Evolutionary conservation across 306 rosid genomes (phyloP), one percentile per base, ranked within the genome.

Genomic region (Vigna reflexopilosa): DNA sequence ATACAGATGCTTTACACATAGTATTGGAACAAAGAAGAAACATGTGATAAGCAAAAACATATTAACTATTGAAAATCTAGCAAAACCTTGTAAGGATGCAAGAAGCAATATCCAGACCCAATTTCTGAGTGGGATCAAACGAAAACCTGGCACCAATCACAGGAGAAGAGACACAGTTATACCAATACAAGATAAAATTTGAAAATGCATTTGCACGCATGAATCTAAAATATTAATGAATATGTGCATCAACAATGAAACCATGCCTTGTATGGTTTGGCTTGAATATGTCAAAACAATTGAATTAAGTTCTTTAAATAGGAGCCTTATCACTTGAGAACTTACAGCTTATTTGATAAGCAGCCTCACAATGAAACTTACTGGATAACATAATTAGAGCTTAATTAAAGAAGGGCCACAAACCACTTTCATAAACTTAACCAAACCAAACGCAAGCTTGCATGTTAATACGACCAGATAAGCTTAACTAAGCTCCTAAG

Each of bases 61-160:
- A 45, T 69, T 40, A 68, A 32, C 13, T 32, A 56, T 73, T 36
- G 30, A 48, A 20, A 74, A 71, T 42, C 68, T 62, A 81, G 40
- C 77, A 79, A 34, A 76, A 93, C 98, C 98, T 91, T 7, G 98
- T 91, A 73, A 91, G 68, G 77, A 93, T 20, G 84, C 96, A 93
- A 15, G 98, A 93, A 54, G 98, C 96, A 57, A 90, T 78, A 77
- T 93, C 77, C 76, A 93, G 78, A 73, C 98, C 98, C 95, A 91
- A 89, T 81, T 83, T 87, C 71, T 85, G 81, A 51, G 77, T 13
- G 48, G 97, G 96, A 83, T 93, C 98, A 81, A 91, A 89, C 20
- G 97, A 88, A 86, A 93, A 93, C 85, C 98, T 93, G 89, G 67
- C 47, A 72, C 3, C 86, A 82, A 22, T 72, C 77, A 73, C 32